Conservation (phyloP, 169 alveolate species). For the Neospora caninum region DNA sequence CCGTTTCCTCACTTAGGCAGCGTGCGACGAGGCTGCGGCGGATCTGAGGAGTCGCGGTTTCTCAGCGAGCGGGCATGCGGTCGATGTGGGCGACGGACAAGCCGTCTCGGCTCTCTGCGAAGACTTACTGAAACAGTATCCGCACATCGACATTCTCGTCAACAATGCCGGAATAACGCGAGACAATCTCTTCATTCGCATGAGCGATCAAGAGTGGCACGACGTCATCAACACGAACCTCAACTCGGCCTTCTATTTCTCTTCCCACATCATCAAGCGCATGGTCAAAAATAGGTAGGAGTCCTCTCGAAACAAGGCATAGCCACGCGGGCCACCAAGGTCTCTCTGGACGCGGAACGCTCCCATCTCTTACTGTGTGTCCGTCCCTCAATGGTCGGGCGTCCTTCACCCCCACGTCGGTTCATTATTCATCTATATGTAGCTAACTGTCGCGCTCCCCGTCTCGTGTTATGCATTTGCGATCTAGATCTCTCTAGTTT, state of each 20-base stretch:
- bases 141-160: slow-evolving; percentile 87
- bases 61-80: slow-evolving; percentile 71
- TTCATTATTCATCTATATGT: no score
- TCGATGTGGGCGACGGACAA: slow-evolving; percentile 72
- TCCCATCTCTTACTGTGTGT: background rate
- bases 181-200: slow-evolving; percentile 84
- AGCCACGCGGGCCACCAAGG: background rate
- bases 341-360: background rate
- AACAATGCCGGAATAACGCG: slow-evolving; percentile 93
- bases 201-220: slow-evolving; percentile 91
- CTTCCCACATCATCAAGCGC: slow-evolving; percentile 68
- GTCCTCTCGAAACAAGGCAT: background rate
- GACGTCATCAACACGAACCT: slow-evolving; percentile 86
- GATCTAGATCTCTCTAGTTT: no score
- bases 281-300: slow-evolving; percentile 69
- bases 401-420: no score
- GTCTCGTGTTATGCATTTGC: no score
- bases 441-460: no score
- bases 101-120: slow-evolving; percentile 69
- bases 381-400: background rate
- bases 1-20: slow-evolving; percentile 57
- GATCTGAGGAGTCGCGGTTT: slow-evolving; percentile 68
- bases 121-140: slow-evolving; percentile 69
- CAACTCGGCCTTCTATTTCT: slow-evolving; percentile 75
- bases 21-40: slow-evolving; percentile 75